Evolutionary conservation across 371 early-diverging fungal genomes (phyloP), one percentile per base, ranked within the genome.

Genomic region (Mucor mucedo): DNA sequence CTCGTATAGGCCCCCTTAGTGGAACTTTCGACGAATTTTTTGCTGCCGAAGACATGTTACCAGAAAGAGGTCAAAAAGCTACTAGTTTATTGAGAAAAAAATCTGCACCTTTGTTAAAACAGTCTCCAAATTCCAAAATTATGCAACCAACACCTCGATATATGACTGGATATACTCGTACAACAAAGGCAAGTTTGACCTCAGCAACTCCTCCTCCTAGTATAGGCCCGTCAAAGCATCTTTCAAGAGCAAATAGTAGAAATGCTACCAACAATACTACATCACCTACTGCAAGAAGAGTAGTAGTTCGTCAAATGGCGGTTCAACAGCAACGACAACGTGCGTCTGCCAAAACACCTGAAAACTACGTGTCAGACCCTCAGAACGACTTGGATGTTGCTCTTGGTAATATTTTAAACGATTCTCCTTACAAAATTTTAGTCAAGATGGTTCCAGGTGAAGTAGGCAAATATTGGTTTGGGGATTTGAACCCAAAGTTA

Each of bases 401-500:
- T 52, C 73, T 92, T 1, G 92, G 89, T 10, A 63, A 79, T 32
- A 86, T 91, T 35, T 87, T 92, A 16, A 92, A 92, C 56, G 83
- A 82, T 30, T 76, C 76, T 3, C 79, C 79, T 2, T 78, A 78
- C 53, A 75, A 73, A 44, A 60, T 82, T 10, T 63, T 60, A 28
- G 77, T 82, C 60, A 78, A 79, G 61, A 79, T 79, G 83, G 79
- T 79, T 6, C 83, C 75, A 50, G 82, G 82, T 13, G 90, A 90
- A 62, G 84, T 82, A 2, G 91, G 89, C 21, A 79, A 84, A 41
- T 90, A 92, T 68, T 84, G 88, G 86, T 89, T 91, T 76, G 91
- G 91, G 27, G 86, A 86, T 29, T 68, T 79, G 35, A 87, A 89
- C 59, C 89, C 89, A n/a, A 88, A 89, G 62, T 63, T 89, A 13